A percentile compares a stretch with the other conserved stretches of the same genome.
phyloP scores from a whole-genome alignment of 345 rosid genomes.

The Citrus unshiu region DNA sequence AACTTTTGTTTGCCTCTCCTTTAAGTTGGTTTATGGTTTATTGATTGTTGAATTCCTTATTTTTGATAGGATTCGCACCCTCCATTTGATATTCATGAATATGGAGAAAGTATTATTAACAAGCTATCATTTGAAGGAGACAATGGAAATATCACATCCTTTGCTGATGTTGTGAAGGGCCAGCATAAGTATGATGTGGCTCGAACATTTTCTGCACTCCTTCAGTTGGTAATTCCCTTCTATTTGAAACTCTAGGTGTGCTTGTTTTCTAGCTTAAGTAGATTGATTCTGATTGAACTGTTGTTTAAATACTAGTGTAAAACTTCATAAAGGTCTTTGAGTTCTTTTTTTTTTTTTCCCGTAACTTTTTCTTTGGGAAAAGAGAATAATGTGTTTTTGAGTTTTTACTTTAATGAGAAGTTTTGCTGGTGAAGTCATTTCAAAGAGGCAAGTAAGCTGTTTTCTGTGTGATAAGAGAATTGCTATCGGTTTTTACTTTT shows the following conservation, averaged over 20 bases:
- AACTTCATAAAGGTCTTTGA: background rate
- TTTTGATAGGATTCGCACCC: conserved; percentile 69
- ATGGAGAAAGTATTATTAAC: conserved; percentile 61
- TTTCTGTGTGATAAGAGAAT: background rate
- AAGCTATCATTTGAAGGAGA: conserved; percentile 53
- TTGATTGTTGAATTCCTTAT: background rate
- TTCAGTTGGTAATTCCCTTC: conserved; percentile 69
- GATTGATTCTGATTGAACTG: background rate
- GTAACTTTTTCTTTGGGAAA: too few relatives aligned
- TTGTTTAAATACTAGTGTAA: background rate
- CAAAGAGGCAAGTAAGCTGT: background rate
- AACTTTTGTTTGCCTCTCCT: background rate
- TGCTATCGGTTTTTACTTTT: conserved; percentile 1
- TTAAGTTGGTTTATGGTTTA: background rate
- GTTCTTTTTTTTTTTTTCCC: background rate
- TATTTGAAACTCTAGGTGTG: background rate
- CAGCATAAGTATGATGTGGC: conserved; percentile 88
- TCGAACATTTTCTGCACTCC: conserved; percentile 91
- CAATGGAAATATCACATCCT: conserved; percentile 35
- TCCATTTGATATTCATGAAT: conserved; percentile 91
- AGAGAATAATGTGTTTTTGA: background rate
- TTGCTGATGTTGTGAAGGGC: conserved; percentile 62
- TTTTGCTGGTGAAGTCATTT: background rate
- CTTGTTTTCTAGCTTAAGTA: background rate
- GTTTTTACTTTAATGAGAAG: background rate